These are phyloP conservation scores for Diaporthe capsici DNA, from an alignment of 2,329 filamentous ascomycete genomes.

Conservation along the genomic window DNA sequence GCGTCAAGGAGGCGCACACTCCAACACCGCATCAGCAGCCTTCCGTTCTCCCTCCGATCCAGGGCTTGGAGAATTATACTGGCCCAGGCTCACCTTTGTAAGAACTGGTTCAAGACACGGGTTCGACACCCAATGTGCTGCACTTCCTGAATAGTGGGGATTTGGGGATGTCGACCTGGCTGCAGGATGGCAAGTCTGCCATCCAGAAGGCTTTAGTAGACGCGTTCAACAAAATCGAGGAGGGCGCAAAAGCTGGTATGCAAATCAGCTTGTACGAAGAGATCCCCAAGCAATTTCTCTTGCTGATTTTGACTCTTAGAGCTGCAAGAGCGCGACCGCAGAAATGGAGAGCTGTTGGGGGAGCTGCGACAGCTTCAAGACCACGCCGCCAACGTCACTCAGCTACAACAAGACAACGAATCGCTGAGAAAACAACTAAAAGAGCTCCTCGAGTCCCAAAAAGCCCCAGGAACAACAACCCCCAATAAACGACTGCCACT, in stretches of 20 bases:
- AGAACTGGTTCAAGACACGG: not conserved
- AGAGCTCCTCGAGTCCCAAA: slow-evolving; percentile 45
- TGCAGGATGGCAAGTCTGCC: slow-evolving; percentile 55
- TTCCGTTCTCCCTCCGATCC: too few relatives aligned
- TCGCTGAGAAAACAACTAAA: slow-evolving; percentile 56
- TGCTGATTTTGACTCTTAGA: slow-evolving; percentile 43
- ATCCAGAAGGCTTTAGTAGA: slow-evolving; percentile 57
- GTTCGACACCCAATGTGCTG: not conserved
- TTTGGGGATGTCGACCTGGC: slow-evolving; percentile 56
- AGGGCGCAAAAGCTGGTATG: slow-evolving; percentile 54
- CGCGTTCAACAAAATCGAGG: slow-evolving; percentile 57
- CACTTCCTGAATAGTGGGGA: not conserved
- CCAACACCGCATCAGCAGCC: not conserved
- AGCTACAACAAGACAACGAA: slow-evolving; percentile 59
- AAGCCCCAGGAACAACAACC: slow-evolving; percentile 29
- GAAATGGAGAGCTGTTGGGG: slow-evolving; percentile 47
- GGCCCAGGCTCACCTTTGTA: too few relatives aligned
- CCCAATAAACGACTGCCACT: slow-evolving; percentile 31
- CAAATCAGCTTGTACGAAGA: not conserved
- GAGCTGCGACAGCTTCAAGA: slow-evolving; percentile 54
- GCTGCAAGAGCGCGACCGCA: slow-evolving; percentile 44
- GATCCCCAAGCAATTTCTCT: too few relatives aligned
- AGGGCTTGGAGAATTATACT: not conserved
- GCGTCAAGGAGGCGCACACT: not conserved
- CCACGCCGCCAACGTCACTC: slow-evolving; percentile 51